A percentile compares a stretch with the other conserved stretches of the same genome.
These are phyloP conservation scores for Apiotrichum porosum DNA, from an alignment of 1,284 basidiomycete genomes.

Conservation along the genomic window DNA sequence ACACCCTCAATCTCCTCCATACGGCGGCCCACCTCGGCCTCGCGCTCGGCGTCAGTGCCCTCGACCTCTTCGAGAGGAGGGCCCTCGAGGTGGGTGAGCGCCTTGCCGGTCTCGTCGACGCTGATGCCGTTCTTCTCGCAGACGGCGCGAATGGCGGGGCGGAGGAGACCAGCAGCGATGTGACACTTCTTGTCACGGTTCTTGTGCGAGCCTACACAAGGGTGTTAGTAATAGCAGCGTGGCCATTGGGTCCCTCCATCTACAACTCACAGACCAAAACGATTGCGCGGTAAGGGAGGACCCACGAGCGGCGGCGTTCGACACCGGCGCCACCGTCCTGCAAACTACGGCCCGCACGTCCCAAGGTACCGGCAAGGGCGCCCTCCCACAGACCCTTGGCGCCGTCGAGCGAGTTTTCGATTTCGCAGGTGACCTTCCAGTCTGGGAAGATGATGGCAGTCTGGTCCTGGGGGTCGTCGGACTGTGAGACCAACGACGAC, in stretches of 20 bases:
- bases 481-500: conserved; percentile 75
- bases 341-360: conserved; percentile 21
- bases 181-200: conserved; percentile 82
- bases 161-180: conserved; percentile 76
- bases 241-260: neutral
- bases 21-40: conserved; percentile 52
- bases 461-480: conserved; percentile 58
- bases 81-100: conserved; percentile 56
- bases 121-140: conserved; percentile 40
- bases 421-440: conserved; percentile 70
- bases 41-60: conserved; percentile 50
- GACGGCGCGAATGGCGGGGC: conserved; percentile 47
- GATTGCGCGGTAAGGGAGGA: conserved; percentile 68
- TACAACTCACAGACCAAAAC: conserved; percentile 68
- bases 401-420: conserved; percentile 60
- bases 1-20: conserved; percentile 50
- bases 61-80: conserved; percentile 57
- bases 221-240: neutral
- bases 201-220: conserved; percentile 74
- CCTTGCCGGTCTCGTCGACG: conserved; percentile 44
- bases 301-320: conserved; percentile 53
- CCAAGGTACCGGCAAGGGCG: conserved; percentile 58
- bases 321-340: conserved; percentile 24
- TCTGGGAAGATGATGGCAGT: conserved; percentile 85
- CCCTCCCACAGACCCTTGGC: conserved; percentile 65